Evolutionary conservation across 2,329 filamentous ascomycete species (phyloP).

Genomic region (Xylariaceae sp.): DNA sequence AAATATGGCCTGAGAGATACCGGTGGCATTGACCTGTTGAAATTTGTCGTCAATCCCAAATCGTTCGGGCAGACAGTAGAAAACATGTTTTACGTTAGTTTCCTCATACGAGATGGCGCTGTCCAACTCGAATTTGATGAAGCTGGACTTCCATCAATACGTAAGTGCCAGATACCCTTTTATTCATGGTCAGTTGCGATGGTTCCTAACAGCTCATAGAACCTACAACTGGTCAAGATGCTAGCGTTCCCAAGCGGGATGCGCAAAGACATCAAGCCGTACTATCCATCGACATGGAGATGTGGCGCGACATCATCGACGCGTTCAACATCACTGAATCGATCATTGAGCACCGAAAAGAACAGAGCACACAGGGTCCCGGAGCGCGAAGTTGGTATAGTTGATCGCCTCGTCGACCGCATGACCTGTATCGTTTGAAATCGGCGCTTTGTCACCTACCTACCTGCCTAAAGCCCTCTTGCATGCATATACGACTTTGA

Average conservation of each 20-base stretch:
- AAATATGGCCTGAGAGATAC: constrained; percentile 60
- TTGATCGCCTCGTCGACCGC: constrained; percentile 29
- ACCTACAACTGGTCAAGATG: constrained; percentile 37
- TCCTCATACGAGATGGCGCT: constrained; percentile 81
- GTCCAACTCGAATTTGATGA: constrained; percentile 70
- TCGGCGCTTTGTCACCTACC: neutral
- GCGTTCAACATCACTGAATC: constrained; percentile 71
- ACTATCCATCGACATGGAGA: constrained; percentile 78
- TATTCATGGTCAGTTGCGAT: too few relatives aligned
- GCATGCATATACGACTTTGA: neutral
- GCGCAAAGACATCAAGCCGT: constrained; percentile 77
- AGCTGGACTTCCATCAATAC: constrained; percentile 68
- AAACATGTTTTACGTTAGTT: constrained; percentile 95
- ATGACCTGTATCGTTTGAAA: neutral
- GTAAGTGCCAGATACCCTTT: constrained; percentile 51
- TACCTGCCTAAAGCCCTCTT: neutral
- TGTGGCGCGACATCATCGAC: constrained; percentile 72
- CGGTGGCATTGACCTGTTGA: constrained; percentile 71
- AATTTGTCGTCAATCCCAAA: constrained; percentile 81
- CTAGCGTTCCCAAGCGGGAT: constrained; percentile 42
- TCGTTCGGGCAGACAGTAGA: constrained; percentile 95
- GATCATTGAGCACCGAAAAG: constrained; percentile 77
- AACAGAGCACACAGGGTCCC: constrained; percentile 47
- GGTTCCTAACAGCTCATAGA: constrained; percentile 29
- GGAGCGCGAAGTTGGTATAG: constrained; percentile 63